These are phyloP conservation scores for Macrophomina tecta DNA, from an alignment of 2,329 filamentous ascomycete genomes.

Conservation along the genomic window DNA sequence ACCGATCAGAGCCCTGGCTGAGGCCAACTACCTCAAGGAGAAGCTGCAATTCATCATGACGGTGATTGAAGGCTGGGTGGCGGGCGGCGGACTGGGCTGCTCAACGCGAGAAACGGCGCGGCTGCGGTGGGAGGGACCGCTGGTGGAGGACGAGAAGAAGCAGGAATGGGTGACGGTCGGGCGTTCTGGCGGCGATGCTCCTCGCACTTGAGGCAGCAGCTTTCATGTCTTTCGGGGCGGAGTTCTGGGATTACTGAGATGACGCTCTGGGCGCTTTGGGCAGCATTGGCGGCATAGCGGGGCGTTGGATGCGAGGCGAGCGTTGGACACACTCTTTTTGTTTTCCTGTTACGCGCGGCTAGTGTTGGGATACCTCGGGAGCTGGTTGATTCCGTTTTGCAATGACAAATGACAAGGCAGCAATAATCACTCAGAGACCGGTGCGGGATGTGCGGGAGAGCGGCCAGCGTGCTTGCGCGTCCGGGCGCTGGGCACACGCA, in stretches of 20 bases:
- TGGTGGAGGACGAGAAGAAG: slow-evolving; percentile 51
- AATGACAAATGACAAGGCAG: slow-evolving; percentile 21
- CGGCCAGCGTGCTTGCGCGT: slow-evolving; percentile 24
- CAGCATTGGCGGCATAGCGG: slow-evolving; percentile 25
- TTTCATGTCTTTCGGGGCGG: slow-evolving; percentile 14
- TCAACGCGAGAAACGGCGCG: slow-evolving; percentile 42
- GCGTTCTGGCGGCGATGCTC: slow-evolving; percentile 53
- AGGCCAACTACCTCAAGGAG: slow-evolving; percentile 73
- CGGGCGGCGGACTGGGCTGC: slow-evolving; percentile 70
- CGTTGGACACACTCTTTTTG: slow-evolving; percentile 3
- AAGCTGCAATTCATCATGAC: slow-evolving; percentile 76
- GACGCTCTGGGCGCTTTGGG: slow-evolving; percentile 22
- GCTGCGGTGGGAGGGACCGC: slow-evolving; percentile 52
- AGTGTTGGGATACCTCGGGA: slow-evolving; percentile 8
- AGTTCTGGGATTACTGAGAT: slow-evolving; percentile 19
- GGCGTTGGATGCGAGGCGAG: slow-evolving; percentile 16
- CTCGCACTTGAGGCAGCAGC: slow-evolving; percentile 27
- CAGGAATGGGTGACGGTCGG: slow-evolving; percentile 58
- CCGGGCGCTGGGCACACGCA: not conserved
- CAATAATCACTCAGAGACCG: not conserved
- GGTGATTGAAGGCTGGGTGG: slow-evolving; percentile 73
- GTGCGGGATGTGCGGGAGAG: slow-evolving; percentile 22
- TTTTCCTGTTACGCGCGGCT: slow-evolving; percentile 5
- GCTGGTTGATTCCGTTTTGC: slow-evolving; percentile 3
- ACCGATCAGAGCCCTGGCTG: slow-evolving; percentile 62